Evolutionary conservation across 495 filamentous ascomycete species (phyloP), one percentile per base, ranked within the genome.

Genomic region (Delitschia confertaspora): DNA sequence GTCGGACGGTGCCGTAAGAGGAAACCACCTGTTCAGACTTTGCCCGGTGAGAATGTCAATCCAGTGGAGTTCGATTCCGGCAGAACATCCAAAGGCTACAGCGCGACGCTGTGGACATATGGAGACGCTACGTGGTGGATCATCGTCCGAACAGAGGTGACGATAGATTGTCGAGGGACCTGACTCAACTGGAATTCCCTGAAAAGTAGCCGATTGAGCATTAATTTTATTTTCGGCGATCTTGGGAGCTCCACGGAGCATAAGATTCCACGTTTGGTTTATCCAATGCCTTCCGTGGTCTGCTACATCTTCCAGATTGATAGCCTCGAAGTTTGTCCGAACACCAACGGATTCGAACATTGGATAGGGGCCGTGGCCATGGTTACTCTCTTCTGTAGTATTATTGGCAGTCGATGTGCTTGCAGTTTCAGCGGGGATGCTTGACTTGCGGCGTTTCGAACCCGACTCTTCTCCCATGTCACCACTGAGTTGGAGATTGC

Each of bases 61-160:
- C 79, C 82, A 86, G 49, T 83, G 79, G 6, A 87, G 60, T 49
- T 87, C 80, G 30, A 86, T 77, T 6, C 82, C 79, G 6, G 68
- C 65, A 17, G 69, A 67, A 36, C 75, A 84, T 13, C 82, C 82
- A 64, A 85, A 85, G 2, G 81, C 82, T 9, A 83, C 73, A 52
- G 78, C 82, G 14, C 71, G 70, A 22, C 78, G 70, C 22, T 77
- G 74, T 8, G 82, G 82, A 45, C 76, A 83, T 35, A 87, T 73
- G 1, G 82, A 76, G 4, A 86, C 72, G 8, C 74, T 79, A 39
- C 72, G 71, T 4, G 82, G 81, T 14, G 75, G 75, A 45, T 83
- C 75, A 41, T 83, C 72, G 7, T 71, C 65, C 1, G 73, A 77
- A 57, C 82, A 83, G 31, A 87, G 46, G 42, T 81, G 70, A 18